Conservation (phyloP, 805 yeast genomes). For the Starmera dryadoides region DNA sequence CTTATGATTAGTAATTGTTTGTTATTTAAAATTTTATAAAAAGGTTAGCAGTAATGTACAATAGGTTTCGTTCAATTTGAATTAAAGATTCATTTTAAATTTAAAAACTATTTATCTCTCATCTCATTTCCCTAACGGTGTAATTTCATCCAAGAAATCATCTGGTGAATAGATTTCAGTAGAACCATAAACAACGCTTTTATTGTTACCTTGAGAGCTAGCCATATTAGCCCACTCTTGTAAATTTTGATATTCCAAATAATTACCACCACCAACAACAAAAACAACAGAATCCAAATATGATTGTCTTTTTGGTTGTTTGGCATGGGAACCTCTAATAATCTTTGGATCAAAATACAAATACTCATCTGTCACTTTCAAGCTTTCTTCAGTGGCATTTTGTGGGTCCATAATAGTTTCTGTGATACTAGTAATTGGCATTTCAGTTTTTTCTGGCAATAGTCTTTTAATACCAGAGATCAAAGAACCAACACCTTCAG, state of each 20-base stretch:
- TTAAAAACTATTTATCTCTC: too few relatives aligned
- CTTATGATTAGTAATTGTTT: constrained; percentile 18
- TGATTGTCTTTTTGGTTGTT: constrained; percentile 78
- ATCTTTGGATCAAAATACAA: constrained; percentile 82
- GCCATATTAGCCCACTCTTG: constrained; percentile 69
- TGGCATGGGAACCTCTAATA: constrained; percentile 82
- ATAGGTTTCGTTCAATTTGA: too few relatives aligned
- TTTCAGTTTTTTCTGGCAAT: constrained; percentile 78
- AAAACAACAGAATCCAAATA: constrained; percentile 82
- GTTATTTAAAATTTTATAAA: too few relatives aligned
- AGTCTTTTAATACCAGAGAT: constrained; percentile 83
- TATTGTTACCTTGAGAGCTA: constrained; percentile 31
- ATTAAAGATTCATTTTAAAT: too few relatives aligned
- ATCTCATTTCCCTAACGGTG: constrained; percentile 34
- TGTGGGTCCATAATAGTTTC: constrained; percentile 88
- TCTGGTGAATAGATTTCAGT: constrained; percentile 68
- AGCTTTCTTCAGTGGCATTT: constrained; percentile 52
- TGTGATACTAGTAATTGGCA: constrained; percentile 85
- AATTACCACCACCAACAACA: constrained; percentile 96
- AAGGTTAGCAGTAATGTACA: neutral
- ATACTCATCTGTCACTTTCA: constrained; percentile 80
- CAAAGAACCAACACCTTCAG: constrained; percentile 85
- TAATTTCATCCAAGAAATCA: constrained; percentile 62
- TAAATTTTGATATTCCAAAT: constrained; percentile 86
- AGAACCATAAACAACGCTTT: constrained; percentile 77